Evolutionary conservation across 163 green algal species (phyloP), one percentile per base, ranked within the genome.

Genomic region (Coccomyxa subellipsoidea): DNA sequence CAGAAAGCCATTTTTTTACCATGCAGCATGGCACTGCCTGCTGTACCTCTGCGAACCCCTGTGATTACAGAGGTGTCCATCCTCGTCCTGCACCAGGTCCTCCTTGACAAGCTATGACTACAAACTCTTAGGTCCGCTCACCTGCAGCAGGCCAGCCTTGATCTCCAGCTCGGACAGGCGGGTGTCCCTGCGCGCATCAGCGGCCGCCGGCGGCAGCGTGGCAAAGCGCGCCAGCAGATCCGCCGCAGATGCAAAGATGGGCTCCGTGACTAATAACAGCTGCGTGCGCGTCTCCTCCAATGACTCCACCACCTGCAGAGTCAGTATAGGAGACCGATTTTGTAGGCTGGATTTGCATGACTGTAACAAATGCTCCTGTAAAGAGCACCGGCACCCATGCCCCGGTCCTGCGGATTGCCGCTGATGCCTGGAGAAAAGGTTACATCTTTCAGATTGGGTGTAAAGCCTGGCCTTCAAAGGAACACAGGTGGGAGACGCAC

Each of bases 261-360:
- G 81, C 87, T 98, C 95, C 0, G 94, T 98, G 0, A 98, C 92
- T 38, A 98, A 86, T 0, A 96, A 83, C 84, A 97, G 89, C 91
- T 96, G 91, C 9, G 76, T 85, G 23, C 88, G 78, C 0, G 86
- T 95, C 85, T 98, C 95, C 84, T 98, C 95, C 69, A 98, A 85
- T 1, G 93, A 89, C 80, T 94, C 88, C 0, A 98, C 72, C 69
- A 98, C 81, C 35, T 91, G 90, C 84, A 97, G 47, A 18, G 97
- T 10, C 40, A 54, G 8, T 59, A 10, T 37, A 54, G 8, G 8
- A 54, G n/a, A n/a, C n/a, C n/a, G 8, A 23, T 54, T 54, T 54
- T 23, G 10, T 10, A 54, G 8, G 6, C 12, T 38, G 35, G 27
- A 54, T 8, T 10, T 54, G 40, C 40, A 23, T 8, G 40, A 10